These are phyloP conservation scores for Peribolospora kevripleyi DNA, from an alignment of 768 basidiomycete genomes.

Conservation along the genomic window DNA sequence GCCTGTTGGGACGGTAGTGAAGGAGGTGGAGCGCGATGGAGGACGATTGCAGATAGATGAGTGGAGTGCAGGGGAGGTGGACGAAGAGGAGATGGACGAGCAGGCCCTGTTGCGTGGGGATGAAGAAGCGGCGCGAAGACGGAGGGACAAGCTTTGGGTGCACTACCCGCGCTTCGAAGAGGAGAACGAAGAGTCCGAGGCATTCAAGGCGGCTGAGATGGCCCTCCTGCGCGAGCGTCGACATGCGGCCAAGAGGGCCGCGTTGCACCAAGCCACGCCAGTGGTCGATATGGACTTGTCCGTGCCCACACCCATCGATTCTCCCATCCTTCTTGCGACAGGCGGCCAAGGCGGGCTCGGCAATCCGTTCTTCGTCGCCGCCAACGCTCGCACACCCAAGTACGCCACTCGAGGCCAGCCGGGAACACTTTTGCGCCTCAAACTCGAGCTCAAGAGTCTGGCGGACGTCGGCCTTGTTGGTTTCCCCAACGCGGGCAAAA, in stretches of 20 bases:
- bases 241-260: conserved; percentile 26
- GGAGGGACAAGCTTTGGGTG: conserved; percentile 32
- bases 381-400: conserved; percentile 50
- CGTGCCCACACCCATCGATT: conserved; percentile 2
- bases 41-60: conserved; percentile 1
- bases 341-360: conserved; percentile 68
- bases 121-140: neutral
- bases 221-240: conserved; percentile 37
- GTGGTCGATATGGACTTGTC: conserved; percentile 18
- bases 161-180: conserved; percentile 50
- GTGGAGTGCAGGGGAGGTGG: conserved; percentile 3
- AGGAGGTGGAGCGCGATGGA: conserved; percentile 29
- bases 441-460: conserved; percentile 72
- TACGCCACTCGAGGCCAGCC: conserved; percentile 55
- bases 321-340: conserved; percentile 30
- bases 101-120: conserved; percentile 2
- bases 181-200: conserved; percentile 35
- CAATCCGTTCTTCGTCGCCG: conserved; percentile 59
- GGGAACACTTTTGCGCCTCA: conserved; percentile 55
- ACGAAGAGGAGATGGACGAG: conserved; percentile 2
- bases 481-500: conserved; percentile 74
- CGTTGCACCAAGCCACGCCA: conserved; percentile 6
- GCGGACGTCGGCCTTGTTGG: conserved; percentile 93
- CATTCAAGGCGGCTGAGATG: conserved; percentile 47
- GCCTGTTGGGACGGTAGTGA: conserved; percentile 71